Percentiles rank a stretch among this genome's conserved stretches.
These are phyloP conservation scores for Dalbergia cultrata DNA, from an alignment of 306 rosid species.

Conservation along the genomic window DNA sequence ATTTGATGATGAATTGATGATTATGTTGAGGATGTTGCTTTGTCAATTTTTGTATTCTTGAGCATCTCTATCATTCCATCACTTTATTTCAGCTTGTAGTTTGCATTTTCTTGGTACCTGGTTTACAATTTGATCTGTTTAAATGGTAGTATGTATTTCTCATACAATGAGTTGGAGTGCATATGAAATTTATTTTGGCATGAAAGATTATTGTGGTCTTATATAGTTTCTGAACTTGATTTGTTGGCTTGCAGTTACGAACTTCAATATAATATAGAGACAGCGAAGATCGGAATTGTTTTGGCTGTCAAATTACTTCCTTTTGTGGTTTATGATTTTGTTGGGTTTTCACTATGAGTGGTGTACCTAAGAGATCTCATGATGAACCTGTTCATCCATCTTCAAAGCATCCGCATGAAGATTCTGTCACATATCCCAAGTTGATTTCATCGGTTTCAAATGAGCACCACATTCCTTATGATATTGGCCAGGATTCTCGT, in stretches of 20 bases:
- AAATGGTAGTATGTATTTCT: slow-evolving; percentile 12
- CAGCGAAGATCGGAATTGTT: slow-evolving; percentile 26
- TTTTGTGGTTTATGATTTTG: slow-evolving; percentile 40
- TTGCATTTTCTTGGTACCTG: background rate
- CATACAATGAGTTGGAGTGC: background rate
- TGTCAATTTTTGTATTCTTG: background rate
- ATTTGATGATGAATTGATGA: background rate
- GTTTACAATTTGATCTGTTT: background rate
- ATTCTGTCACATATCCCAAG: slow-evolving; percentile 69
- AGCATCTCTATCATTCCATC: background rate
- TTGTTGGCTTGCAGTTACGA: slow-evolving; percentile 42
- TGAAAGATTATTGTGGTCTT: slow-evolving; percentile 26
- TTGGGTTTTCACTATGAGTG: slow-evolving; percentile 66
- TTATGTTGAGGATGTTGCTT: slow-evolving; percentile 27
- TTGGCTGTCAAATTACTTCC: slow-evolving; percentile 41
- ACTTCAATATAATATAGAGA: slow-evolving; percentile 16
- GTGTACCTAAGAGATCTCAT: slow-evolving; percentile 80
- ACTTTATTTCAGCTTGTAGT: background rate
- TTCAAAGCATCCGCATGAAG: slow-evolving; percentile 76
- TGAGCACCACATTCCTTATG: slow-evolving; percentile 73
- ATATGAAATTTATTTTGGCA: slow-evolving; percentile 4
- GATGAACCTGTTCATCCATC: slow-evolving; percentile 77
- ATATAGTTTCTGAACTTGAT: slow-evolving; percentile 31
- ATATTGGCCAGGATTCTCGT: slow-evolving; percentile 72
- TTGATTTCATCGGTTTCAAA: slow-evolving; percentile 61